phyloP scores from a whole-genome alignment of 2,329 filamentous ascomycete species.

The Shiraia sp. region DNA sequence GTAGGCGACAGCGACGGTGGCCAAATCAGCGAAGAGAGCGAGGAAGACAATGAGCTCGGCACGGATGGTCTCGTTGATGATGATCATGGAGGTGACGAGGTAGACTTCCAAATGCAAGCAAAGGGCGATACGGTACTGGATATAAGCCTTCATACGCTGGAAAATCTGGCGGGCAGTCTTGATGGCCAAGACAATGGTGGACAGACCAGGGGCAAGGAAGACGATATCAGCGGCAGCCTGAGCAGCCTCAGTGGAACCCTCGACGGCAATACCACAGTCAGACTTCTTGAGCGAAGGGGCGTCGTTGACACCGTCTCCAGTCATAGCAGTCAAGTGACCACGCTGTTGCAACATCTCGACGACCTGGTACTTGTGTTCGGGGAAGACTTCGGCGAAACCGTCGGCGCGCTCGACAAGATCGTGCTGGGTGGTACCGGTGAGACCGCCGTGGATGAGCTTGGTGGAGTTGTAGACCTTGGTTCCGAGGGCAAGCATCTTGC shows the following conservation, averaged over 20 bases:
- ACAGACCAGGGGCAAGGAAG: constrained; percentile 73
- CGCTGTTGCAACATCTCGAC: constrained; percentile 76
- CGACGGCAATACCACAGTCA: constrained; percentile 74
- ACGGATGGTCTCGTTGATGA: constrained; percentile 75
- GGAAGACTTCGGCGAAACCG: constrained; percentile 75
- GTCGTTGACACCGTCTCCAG: constrained; percentile 75
- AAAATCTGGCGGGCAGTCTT: constrained; percentile 76
- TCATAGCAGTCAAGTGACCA: constrained; percentile 75
- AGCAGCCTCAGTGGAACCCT: constrained; percentile 72
- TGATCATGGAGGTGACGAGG: constrained; percentile 76
- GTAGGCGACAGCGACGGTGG: constrained; percentile 77
- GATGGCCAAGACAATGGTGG: constrained; percentile 72
- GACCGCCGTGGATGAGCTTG: constrained; percentile 75
- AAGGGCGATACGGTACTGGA: constrained; percentile 76
- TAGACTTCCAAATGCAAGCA: constrained; percentile 77
- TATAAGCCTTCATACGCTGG: constrained; percentile 78
- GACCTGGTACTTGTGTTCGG: constrained; percentile 76
- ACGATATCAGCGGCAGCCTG: constrained; percentile 75
- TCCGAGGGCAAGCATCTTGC: constrained; percentile 78
- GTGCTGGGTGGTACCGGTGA: constrained; percentile 72
- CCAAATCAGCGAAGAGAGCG: constrained; percentile 77
- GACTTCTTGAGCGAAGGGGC: constrained; percentile 75
- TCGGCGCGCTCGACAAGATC: constrained; percentile 76
- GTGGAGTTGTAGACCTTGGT: constrained; percentile 83
- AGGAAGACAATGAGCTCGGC: constrained; percentile 78